Conservation (phyloP, 176 grass and related monocot species). For the Carex scoparia region DNA sequence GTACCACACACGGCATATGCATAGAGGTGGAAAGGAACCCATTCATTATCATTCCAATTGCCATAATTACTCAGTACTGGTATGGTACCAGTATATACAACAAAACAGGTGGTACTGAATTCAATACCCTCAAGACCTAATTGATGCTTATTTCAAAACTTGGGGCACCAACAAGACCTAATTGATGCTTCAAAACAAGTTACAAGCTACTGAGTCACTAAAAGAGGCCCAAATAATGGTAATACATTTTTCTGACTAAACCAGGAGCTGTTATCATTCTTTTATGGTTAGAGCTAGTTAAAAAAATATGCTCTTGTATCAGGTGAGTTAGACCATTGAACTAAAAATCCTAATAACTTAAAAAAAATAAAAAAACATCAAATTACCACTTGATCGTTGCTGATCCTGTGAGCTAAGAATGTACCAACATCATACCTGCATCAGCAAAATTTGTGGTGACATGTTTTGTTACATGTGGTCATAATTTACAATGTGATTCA, state of each 20-base stretch:
- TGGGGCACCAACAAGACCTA: not conserved
- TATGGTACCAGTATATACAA: not conserved
- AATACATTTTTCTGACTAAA: not conserved
- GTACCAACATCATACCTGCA: constrained; percentile 51
- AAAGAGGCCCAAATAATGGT: not conserved
- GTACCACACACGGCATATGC: not conserved
- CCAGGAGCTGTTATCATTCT: not conserved
- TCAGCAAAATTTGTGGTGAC: not conserved
- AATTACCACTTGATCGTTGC: constrained; percentile 39
- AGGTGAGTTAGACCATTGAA: not conserved
- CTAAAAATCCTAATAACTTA: not conserved
- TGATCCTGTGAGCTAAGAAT: constrained; percentile 34
- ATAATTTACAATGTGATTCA: not conserved
- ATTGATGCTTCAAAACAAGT: not conserved
- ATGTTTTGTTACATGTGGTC: not conserved
- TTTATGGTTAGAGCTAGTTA: not conserved
- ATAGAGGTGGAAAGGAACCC: not conserved
- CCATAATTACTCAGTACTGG: not conserved
- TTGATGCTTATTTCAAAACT: not conserved
- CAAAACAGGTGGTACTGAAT: not conserved
- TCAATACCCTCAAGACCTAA: not conserved
- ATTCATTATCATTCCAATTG: not conserved
- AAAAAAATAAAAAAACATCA: not conserved
- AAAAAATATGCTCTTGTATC: not conserved
- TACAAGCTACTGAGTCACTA: not conserved